These are phyloP conservation scores for Gossypium longicalyx DNA, from an alignment of 345 rosid species.

Conservation along the genomic window DNA sequence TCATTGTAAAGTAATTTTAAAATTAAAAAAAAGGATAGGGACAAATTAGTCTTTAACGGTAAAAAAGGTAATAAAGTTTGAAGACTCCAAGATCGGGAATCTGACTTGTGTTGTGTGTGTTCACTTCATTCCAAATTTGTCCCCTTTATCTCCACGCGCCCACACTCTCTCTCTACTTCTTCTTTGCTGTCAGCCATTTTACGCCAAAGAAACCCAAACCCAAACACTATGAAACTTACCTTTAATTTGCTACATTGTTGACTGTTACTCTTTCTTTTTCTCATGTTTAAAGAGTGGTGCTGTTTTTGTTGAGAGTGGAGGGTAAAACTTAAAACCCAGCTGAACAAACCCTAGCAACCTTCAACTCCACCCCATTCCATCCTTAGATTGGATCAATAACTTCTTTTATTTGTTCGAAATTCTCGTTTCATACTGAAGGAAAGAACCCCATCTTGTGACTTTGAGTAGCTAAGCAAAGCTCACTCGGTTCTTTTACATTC, in stretches of 20 bases:
- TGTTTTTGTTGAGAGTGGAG: not conserved
- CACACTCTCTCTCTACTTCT: not conserved
- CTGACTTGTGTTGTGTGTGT: slow-evolving; percentile 30
- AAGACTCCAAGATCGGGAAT: slow-evolving; percentile 32
- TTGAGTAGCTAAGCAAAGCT: slow-evolving; percentile 1
- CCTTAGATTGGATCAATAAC: too few relatives aligned
- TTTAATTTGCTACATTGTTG: not conserved
- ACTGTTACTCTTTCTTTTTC: not conserved
- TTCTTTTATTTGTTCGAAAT: too few relatives aligned
- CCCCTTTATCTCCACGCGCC: slow-evolving; percentile 15
- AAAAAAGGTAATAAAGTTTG: not conserved
- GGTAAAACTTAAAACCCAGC: not conserved
- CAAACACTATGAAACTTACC: slow-evolving; percentile 6
- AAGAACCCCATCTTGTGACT: not conserved
- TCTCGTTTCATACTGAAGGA: not conserved
- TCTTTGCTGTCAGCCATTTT: slow-evolving; percentile 19
- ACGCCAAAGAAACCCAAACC: slow-evolving; percentile 4
- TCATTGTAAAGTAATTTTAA: not conserved
- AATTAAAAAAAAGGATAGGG: slow-evolving; percentile 3
- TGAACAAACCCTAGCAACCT: slow-evolving; percentile 10
- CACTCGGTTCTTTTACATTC: not conserved
- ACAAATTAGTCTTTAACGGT: slow-evolving; percentile 30
- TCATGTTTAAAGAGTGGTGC: not conserved
- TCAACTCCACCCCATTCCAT: not conserved
- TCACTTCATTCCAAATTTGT: slow-evolving; percentile 21